These are phyloP conservation scores for Galium porrigens DNA, from an alignment of 305 asterid species.

Conservation along the genomic window DNA sequence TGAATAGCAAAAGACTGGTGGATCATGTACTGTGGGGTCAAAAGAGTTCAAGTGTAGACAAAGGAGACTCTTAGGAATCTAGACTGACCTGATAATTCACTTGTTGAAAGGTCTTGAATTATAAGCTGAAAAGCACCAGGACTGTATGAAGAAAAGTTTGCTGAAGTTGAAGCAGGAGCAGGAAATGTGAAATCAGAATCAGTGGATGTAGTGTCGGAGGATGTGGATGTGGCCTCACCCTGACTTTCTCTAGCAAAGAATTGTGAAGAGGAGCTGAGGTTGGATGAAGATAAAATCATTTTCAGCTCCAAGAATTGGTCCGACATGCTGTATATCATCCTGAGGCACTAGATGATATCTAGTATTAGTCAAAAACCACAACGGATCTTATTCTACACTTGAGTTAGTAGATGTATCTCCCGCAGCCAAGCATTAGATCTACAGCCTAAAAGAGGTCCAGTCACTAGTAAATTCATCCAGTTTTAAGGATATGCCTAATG, in stretches of 20 bases:
- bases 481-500: neutral
- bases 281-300: conserved; percentile 66
- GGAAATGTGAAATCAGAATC: conserved; percentile 89
- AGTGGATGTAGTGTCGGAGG: conserved; percentile 65
- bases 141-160: conserved; percentile 41
- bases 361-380: conserved; percentile 54
- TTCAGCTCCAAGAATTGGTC: conserved; percentile 97
- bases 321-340: conserved; percentile 99
- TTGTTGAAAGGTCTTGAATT: conserved; percentile 85
- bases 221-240: conserved; percentile 52
- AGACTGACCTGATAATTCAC: conserved; percentile 78
- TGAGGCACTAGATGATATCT: conserved; percentile 96
- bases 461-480: neutral
- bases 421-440: conserved; percentile 12
- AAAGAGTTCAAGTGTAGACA: conserved; percentile 23
- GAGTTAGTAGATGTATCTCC: conserved; percentile 22
- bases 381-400: conserved; percentile 14
- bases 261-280: conserved; percentile 55
- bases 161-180: conserved; percentile 66
- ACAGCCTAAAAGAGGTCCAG: conserved; percentile 2
- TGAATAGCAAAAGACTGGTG: conserved; percentile 18
- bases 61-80: conserved; percentile 30
- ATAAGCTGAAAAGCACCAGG: conserved; percentile 77
- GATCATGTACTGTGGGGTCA: conserved; percentile 22
- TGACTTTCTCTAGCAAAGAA: conserved; percentile 41